Conservation (phyloP, 2,329 filamentous ascomycete species). For the Hymenoscyphus fraxineus region DNA sequence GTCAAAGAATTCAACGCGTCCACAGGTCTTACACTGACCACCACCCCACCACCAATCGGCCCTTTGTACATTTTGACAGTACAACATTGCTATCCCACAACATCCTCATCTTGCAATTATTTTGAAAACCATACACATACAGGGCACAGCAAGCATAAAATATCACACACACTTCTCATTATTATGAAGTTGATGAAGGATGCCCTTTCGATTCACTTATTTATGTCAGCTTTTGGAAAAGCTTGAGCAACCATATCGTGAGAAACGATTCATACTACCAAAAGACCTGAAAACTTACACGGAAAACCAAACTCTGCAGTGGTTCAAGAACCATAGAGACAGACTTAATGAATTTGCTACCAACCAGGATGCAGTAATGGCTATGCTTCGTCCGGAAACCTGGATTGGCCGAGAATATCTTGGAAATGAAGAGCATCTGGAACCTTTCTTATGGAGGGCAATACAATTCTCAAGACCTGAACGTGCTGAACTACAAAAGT, state of each 20-base stretch:
- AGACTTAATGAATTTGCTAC: conserved; percentile 55
- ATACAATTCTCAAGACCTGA: conserved; percentile 63
- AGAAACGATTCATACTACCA: conserved; percentile 39
- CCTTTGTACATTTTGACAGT: not conserved
- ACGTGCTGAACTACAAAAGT: conserved; percentile 58
- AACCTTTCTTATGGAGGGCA: conserved; percentile 63
- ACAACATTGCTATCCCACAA: not conserved
- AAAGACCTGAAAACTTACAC: conserved; percentile 46
- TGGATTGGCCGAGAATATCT: conserved; percentile 75
- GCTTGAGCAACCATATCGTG: conserved; percentile 46
- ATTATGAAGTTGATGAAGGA: not conserved
- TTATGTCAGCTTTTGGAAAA: conserved; percentile 72
- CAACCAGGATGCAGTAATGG: conserved; percentile 63
- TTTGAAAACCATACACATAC: not conserved
- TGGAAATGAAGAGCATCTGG: conserved; percentile 58
- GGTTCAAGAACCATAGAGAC: conserved; percentile 64
- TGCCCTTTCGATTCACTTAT: conserved; percentile 60
- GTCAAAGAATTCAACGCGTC: not conserved
- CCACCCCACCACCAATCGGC: no score
- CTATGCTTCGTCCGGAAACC: conserved; percentile 70
- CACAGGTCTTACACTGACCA: not conserved
- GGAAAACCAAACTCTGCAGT: conserved; percentile 54
- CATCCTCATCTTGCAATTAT: not conserved
- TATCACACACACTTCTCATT: not conserved
- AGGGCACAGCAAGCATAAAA: not conserved